Conservation (phyloP, 2,329 filamentous ascomycete species). For the Colletotrichum magnum region DNA sequence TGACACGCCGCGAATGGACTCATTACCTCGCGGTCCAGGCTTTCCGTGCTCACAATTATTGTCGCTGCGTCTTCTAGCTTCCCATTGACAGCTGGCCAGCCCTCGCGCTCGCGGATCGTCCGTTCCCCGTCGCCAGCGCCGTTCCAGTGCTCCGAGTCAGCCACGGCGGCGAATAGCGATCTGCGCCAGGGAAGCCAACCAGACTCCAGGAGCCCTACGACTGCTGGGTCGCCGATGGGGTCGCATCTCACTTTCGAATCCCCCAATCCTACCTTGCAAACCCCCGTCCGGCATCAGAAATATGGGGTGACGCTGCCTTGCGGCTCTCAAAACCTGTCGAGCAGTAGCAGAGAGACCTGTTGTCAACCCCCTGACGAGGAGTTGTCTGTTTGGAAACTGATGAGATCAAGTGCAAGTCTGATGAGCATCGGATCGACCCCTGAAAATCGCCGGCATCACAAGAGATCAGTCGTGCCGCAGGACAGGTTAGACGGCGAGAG, state of each 20-base stretch:
- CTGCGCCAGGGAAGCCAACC: conserved; percentile 36
- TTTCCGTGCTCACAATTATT: not conserved
- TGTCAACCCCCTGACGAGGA: conserved; percentile 9
- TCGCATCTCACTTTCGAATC: conserved; percentile 24
- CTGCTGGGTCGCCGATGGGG: conserved; percentile 8
- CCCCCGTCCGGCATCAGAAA: conserved; percentile 31
- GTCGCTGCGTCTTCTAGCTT: conserved; percentile 11
- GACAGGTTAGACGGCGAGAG: not conserved
- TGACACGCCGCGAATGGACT: conserved; percentile 1
- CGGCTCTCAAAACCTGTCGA: conserved; percentile 28
- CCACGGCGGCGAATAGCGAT: conserved; percentile 35
- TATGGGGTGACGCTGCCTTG: conserved; percentile 17
- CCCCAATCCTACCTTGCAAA: conserved; percentile 2
- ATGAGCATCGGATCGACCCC: conserved; percentile 22
- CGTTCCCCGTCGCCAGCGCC: conserved; percentile 3
- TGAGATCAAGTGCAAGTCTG: conserved; percentile 17
- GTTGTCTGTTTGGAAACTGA: conserved; percentile 15
- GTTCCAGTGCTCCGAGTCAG: conserved; percentile 18
- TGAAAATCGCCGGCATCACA: conserved; percentile 12
- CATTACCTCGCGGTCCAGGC: not conserved
- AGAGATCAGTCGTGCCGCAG: conserved; percentile 8
- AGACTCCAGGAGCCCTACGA: conserved; percentile 22
- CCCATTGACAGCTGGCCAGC: conserved; percentile 27
- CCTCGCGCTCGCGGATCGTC: not conserved
- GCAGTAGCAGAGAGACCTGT: not conserved